Conservation (phyloP, 345 rosid species). For the Acer yangbiense region DNA sequence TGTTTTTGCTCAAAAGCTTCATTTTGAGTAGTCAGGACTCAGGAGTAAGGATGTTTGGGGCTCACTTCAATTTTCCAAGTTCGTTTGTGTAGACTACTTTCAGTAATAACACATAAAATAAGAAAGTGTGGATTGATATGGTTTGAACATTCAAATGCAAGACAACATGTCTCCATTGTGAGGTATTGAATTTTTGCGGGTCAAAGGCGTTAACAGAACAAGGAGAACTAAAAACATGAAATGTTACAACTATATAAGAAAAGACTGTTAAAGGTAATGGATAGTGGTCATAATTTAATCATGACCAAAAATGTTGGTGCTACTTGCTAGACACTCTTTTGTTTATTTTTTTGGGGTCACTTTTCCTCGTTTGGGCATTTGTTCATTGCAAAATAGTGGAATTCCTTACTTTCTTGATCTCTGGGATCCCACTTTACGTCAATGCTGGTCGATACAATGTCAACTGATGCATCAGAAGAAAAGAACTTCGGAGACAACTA, state of each 20-base stretch:
- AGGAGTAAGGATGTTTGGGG: background rate
- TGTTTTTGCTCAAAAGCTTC: background rate
- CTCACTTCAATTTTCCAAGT: background rate
- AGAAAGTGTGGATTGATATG: background rate
- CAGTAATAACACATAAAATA: background rate
- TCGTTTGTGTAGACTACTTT: background rate
- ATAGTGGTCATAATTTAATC: background rate
- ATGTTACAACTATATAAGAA: background rate
- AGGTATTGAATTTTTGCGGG: background rate
- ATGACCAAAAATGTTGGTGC: background rate
- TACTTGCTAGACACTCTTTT: background rate
- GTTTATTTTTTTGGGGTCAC: background rate
- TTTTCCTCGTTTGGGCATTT: background rate
- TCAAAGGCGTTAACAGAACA: background rate
- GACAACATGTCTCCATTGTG: background rate
- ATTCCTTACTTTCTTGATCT: background rate
- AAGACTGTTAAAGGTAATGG: background rate
- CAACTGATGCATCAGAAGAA: background rate
- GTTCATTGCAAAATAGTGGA: background rate
- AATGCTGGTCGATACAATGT: background rate
- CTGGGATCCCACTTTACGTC: background rate
- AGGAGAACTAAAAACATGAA: background rate
- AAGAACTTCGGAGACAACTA: background rate
- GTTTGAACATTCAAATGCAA: conserved; percentile 2
- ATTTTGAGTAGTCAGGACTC: background rate